Percentiles rank a stretch among this genome's conserved stretches.
phyloP scores from a whole-genome alignment of 2,329 filamentous ascomycete genomes.

The Neoascochyta sp. region DNA sequence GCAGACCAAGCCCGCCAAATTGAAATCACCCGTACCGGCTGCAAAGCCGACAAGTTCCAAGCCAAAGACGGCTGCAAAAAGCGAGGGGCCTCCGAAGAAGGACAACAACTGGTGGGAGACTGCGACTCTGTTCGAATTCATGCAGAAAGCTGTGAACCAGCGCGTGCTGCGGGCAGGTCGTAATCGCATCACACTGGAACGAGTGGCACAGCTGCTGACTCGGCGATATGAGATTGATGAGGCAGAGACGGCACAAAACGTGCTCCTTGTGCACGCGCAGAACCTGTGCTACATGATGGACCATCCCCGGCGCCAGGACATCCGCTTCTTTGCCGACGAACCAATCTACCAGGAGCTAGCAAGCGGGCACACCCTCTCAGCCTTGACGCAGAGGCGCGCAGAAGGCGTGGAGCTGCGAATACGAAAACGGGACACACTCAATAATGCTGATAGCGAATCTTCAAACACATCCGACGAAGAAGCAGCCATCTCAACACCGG shows the following conservation, averaged over 20 bases:
- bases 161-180: constrained; percentile 24
- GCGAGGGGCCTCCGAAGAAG: constrained; percentile 28
- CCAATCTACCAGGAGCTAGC: constrained; percentile 33
- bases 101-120: constrained; percentile 41
- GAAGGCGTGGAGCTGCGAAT: constrained; percentile 29
- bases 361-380: constrained; percentile 24
- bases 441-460: constrained; percentile 19
- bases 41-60: constrained; percentile 4
- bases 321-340: constrained; percentile 28
- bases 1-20: too few species aligned
- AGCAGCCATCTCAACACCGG: constrained; percentile 20
- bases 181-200: constrained; percentile 31
- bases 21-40: constrained; percentile 4
- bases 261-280: constrained; percentile 35
- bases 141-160: constrained; percentile 38
- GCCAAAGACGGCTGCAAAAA: constrained; percentile 8
- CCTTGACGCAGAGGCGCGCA: constrained; percentile 29
- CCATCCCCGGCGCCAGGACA: constrained; percentile 29
- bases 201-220: constrained; percentile 33
- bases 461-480: constrained; percentile 23
- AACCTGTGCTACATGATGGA: constrained; percentile 41
- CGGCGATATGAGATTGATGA: constrained; percentile 39
- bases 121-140: constrained; percentile 38
- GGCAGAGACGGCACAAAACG: constrained; percentile 27
- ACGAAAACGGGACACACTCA: constrained; percentile 24